Evolutionary conservation across 257 asterid species (phyloP), one percentile per base, ranked within the genome.

Genomic region (Cynanchum wilfordii): DNA sequence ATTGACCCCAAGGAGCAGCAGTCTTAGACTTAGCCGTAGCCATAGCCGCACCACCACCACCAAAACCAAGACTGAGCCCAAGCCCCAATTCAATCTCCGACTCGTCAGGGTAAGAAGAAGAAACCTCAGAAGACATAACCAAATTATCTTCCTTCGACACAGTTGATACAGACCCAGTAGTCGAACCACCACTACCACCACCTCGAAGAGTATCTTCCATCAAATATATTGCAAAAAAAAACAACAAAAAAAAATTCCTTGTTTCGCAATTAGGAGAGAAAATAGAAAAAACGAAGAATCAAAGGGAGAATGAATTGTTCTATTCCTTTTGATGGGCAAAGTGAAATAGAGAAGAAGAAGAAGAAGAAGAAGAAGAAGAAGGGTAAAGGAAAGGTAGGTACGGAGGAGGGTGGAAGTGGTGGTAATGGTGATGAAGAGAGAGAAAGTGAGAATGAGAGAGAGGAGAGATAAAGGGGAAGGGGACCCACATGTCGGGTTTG

Each of bases 71-170:
- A 71, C 85, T 77, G 2, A 87, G 79, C 7, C 89, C 96, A 29
- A 89, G 93, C 13, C 96, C 98, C 75, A 92, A 79, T 75, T 92
- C 98, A 45, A 89, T 80, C 30, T 81, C 85, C 56, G 86, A 67
- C 40, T 86, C 93, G 62, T 87, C 91, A 38, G 94, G 88, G 83
- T 81, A 83, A 27, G 89, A 86, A 71, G 92, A 86, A 25, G 83
- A 79, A 71, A 75, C 86, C 75, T 87, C 90, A 73, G 84, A 80
- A 20, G 94, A 82, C 50, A 79, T 69, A 82, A 73, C 63, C 80
- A 70, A 51, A 20, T 77, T 73, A 30, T 86, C 89, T 69, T 82
- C 87, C n/a, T 70, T 79, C 30, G 92, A 82, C 66, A 86, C 77
- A 52, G 82, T 76, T 15, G 88, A 86, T 55, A 79, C 63, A 6